Conservation (phyloP, 2,329 filamentous ascomycete species). For the Aspergillus aculeatus region DNA sequence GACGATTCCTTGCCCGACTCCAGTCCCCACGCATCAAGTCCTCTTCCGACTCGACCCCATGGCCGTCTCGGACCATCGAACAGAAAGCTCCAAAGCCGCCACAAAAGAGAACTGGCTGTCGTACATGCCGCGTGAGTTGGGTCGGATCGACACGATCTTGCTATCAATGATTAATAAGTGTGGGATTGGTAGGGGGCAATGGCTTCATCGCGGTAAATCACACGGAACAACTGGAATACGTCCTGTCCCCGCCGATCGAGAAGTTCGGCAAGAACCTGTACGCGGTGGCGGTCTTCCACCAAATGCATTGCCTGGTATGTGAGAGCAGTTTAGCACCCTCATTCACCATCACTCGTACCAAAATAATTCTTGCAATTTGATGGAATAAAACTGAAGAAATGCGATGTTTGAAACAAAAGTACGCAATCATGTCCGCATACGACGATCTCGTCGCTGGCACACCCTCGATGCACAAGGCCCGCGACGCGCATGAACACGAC, state of each 20-base stretch:
- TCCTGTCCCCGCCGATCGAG: not conserved
- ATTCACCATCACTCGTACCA: too few species aligned
- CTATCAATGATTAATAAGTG: too few species aligned
- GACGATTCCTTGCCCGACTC: not conserved
- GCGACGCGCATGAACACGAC: not conserved
- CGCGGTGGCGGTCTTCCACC: not conserved
- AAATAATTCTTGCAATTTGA: too few species aligned
- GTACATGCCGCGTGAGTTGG: not conserved
- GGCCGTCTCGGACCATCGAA: not conserved
- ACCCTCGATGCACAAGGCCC: not conserved
- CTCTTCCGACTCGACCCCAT: not conserved
- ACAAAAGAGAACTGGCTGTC: not conserved
- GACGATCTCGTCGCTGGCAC: not conserved
- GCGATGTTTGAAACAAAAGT: not conserved
- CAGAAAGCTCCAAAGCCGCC: not conserved
- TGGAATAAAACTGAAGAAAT: too few species aligned
- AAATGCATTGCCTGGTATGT: not conserved
- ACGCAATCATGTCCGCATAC: not conserved
- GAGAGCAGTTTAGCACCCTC: not conserved
- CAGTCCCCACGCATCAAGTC: not conserved
- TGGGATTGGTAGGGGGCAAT: not conserved
- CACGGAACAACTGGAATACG: not conserved
- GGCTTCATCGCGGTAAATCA: not conserved
- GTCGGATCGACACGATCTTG: not conserved
- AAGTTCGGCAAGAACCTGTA: not conserved